Evolutionary conservation across 768 basidiomycete genomes (phyloP).

Genomic region (Ramaria sp.): DNA sequence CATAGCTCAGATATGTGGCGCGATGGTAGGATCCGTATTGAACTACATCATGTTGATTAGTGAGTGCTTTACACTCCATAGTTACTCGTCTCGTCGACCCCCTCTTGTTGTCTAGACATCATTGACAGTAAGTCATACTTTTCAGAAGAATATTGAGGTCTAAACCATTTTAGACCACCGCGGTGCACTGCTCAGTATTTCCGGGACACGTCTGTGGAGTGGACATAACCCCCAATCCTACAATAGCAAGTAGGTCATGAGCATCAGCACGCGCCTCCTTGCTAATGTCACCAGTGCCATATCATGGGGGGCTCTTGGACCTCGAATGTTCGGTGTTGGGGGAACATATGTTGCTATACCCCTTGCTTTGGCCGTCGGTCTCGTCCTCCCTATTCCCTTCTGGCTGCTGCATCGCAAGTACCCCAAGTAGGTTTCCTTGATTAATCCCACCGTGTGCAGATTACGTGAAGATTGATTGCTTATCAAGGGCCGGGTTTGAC

Average conservation of each 20-base stretch:
- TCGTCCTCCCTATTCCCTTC: constrained; percentile 16
- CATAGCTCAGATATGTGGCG: constrained; percentile 15
- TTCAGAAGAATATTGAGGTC: background rate
- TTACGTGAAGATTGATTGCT: background rate
- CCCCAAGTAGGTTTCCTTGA: constrained; percentile 6
- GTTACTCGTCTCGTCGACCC: background rate
- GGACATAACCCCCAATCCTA: constrained; percentile 19
- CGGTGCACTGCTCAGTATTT: constrained; percentile 13
- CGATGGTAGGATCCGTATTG: constrained; percentile 15
- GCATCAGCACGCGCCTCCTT: background rate
- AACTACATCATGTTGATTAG: constrained; percentile 29
- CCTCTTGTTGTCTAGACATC: background rate
- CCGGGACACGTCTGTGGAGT: constrained; percentile 17
- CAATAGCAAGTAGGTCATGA: constrained; percentile 12
- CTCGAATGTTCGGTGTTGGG: constrained; percentile 22
- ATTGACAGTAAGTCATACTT: constrained; percentile 1
- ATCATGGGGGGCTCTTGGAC: constrained; percentile 28
- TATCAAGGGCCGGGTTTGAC: background rate
- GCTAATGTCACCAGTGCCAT: constrained; percentile 20
- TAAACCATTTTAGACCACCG: constrained; percentile 10
- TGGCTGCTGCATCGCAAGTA: constrained; percentile 13
- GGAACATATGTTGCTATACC: constrained; percentile 16
- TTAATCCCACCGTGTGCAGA: background rate
- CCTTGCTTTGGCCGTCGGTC: constrained; percentile 15
- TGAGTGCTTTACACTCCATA: constrained; percentile 13